Evolutionary conservation across 495 filamentous ascomycete species (phyloP).

Genomic region (Sordaria brevicollis): DNA sequence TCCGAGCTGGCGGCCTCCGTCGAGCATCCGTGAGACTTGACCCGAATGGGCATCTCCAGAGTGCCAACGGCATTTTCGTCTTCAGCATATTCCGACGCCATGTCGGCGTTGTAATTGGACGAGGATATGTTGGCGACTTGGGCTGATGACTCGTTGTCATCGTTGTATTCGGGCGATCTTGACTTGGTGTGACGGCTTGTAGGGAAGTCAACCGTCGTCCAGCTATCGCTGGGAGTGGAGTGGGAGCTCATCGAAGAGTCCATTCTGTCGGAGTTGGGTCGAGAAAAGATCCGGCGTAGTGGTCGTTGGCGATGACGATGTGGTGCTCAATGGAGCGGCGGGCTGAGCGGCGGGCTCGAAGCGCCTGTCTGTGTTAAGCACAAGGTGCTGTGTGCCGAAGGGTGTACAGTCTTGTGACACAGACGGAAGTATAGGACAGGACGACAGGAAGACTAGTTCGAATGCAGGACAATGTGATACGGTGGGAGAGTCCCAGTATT

Average conservation of each 20-base stretch:
- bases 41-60: not conserved
- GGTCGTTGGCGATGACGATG: not conserved
- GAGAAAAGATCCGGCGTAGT: no score
- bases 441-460: not conserved
- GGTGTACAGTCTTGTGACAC: not conserved
- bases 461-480: not conserved
- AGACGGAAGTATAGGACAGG: not conserved
- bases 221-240: not conserved
- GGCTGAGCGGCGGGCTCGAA: no score
- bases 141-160: conserved; percentile 17
- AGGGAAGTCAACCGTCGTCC: not conserved
- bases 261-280: not conserved
- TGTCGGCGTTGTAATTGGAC: not conserved
- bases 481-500: not conserved
- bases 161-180: conserved; percentile 19
- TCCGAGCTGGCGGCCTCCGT: conserved; percentile 5
- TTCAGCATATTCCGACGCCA: not conserved
- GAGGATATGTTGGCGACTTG: conserved; percentile 5
- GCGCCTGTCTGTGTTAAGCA: not conserved
- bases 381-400: not conserved
- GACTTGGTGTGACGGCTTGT: conserved; percentile 8
- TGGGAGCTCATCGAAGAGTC: not conserved
- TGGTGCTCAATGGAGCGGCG: not conserved
- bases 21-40: conserved; percentile 2
- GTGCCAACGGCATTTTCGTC: not conserved